These are phyloP conservation scores for Krasilnikovozyma curviuscula DNA, from an alignment of 768 basidiomycete genomes.

Conservation along the genomic window DNA sequence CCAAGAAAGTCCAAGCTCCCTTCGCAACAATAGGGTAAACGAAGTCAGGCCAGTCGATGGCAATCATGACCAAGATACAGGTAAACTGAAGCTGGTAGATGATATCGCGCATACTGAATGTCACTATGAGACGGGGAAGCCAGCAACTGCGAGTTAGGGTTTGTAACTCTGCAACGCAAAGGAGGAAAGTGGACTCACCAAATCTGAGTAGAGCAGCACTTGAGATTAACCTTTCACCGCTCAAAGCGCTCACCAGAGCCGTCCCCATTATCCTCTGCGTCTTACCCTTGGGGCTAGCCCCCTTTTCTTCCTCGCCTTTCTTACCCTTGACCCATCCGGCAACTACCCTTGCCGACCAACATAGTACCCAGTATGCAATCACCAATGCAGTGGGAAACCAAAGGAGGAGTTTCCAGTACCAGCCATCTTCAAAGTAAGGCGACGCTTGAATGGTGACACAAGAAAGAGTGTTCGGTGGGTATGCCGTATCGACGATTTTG, in stretches of 20 bases:
- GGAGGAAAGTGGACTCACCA: constrained; percentile 49
- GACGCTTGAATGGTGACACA: constrained; percentile 65
- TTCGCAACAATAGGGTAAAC: constrained; percentile 76
- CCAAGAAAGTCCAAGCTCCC: constrained; percentile 63
- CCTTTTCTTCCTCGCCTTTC: constrained; percentile 11
- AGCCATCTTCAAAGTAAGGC: constrained; percentile 31
- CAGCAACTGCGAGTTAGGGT: too few relatives aligned
- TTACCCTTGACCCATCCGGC: constrained; percentile 42
- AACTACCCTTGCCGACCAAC: constrained; percentile 43
- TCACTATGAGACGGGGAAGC: constrained; percentile 35
- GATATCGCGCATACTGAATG: constrained; percentile 79
- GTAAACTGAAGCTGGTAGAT: constrained; percentile 80
- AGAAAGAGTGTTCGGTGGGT: constrained; percentile 45
- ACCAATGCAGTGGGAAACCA: constrained; percentile 44
- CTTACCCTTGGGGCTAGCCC: constrained; percentile 12
- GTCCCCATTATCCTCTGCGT: constrained; percentile 43
- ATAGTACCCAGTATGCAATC: constrained; percentile 50
- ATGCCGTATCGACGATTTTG: constrained; percentile 62
- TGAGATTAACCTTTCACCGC: constrained; percentile 68
- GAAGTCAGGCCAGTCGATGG: constrained; percentile 70
- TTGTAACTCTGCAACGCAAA: too few relatives aligned
- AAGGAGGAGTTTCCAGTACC: constrained; percentile 34
- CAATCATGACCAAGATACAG: constrained; percentile 63
- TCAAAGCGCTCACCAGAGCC: constrained; percentile 76
- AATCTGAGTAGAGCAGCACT: constrained; percentile 76